Evolutionary conservation across 805 yeast species (phyloP), one percentile per base, ranked within the genome.

Genomic region (Metschnikowia henanensis): DNA sequence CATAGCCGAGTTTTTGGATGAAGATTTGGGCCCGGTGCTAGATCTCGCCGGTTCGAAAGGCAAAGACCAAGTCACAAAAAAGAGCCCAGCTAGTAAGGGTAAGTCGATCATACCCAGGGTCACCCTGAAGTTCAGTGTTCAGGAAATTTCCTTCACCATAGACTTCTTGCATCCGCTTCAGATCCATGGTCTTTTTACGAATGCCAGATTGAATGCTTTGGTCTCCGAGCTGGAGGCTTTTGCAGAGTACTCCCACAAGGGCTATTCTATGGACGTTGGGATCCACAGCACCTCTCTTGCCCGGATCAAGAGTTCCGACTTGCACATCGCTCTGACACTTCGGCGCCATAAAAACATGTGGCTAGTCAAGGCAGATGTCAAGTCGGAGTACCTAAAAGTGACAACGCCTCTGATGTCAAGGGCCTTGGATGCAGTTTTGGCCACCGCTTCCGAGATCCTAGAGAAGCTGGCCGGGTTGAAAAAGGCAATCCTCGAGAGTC

Each of bases 381-480:
- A 52, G 10, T 40, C 64, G n/a, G 71, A 70, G 2, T 66, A 58
- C 42, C 51, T 69, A 17, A 66, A 68, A 38, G 39, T 64, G 8
- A 56, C 54, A 21, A 35, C 55, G 4, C 68, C 68, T 4, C 61
- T 51, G 53, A 32, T 63, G 2, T 28, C 58, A 4, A 43, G 43
- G 15, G 46, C 65, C 0, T 15, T 58, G 10, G 58, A 59, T 15
- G 44, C 50, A 6, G 19, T 51, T 6, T 39, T 54, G 17, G 29
- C 35, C 15, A 26, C 49, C 15, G 22, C 35, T n/a, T 20, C 25
- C 9, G 16, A 9, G 2, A 32, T 61, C 18, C 25, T 35, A 25
- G 40, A 37, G 8, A 51, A 47, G 12, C 3, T 55, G 1, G 42
- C 45, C 1, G 22, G 32, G 1, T 38, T 57, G 30, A 35, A 50